phyloP scores from a whole-genome alignment of 306 rosid genomes.

The Vachellia collinsii region DNA sequence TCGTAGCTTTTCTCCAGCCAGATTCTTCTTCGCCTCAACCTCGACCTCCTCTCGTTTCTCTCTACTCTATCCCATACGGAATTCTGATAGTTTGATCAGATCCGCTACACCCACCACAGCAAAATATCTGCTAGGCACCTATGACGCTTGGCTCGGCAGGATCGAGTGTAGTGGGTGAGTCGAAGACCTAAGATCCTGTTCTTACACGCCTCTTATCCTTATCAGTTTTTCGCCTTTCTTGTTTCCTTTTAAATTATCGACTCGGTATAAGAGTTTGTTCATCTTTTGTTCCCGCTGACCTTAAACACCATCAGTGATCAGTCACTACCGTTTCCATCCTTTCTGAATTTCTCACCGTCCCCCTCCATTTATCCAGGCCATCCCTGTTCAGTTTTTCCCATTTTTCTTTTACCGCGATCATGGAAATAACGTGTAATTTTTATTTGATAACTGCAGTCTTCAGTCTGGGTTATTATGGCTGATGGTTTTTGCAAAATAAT shows the following conservation, averaged over 20 bases:
- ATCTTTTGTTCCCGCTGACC: slow-evolving; percentile 36
- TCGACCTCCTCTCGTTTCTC: slow-evolving; percentile 12
- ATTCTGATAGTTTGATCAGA: slow-evolving; percentile 55
- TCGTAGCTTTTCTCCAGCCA: slow-evolving; percentile 32
- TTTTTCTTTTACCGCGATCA: background rate
- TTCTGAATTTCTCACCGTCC: background rate
- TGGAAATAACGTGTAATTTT: background rate
- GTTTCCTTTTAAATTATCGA: background rate
- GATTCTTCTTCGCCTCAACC: slow-evolving; percentile 36
- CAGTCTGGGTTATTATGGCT: background rate
- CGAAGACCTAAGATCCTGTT: slow-evolving; percentile 8
- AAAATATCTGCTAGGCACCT: slow-evolving; percentile 43
- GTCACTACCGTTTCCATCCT: background rate
- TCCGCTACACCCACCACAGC: slow-evolving; percentile 44
- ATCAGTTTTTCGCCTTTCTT: background rate
- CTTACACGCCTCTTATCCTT: background rate
- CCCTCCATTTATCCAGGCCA: background rate
- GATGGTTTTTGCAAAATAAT: background rate
- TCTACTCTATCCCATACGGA: slow-evolving; percentile 14
- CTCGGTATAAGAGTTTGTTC: slow-evolving; percentile 17
- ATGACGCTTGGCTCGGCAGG: slow-evolving; percentile 99
- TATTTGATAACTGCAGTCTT: slow-evolving; percentile 22
- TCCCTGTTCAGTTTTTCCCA: background rate
- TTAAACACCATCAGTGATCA: background rate
- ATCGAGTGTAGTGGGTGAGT: slow-evolving; percentile 97